Percentiles rank a stretch among this genome's conserved stretches.
Conservation (phyloP, 371 early-diverging fungal species). For the Mucor indicus region DNA sequence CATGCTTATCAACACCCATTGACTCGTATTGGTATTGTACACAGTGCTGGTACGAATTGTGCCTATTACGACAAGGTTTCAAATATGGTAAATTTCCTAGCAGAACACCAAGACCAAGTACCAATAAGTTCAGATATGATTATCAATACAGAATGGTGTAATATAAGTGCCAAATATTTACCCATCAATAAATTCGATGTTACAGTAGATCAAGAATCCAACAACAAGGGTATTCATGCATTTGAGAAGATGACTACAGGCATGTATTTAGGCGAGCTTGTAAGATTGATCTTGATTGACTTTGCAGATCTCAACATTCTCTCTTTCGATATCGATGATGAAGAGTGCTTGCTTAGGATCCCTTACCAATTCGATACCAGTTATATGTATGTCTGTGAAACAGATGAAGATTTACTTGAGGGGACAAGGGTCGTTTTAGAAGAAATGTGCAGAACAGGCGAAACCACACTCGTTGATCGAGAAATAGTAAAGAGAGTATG, state of each 20-base stretch:
- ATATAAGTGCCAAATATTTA: constrained; percentile 60
- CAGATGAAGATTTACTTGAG: constrained; percentile 33
- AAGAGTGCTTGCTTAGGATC: constrained; percentile 37
- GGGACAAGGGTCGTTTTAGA: constrained; percentile 44
- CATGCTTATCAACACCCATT: constrained; percentile 84
- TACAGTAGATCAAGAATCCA: constrained; percentile 70
- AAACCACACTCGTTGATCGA: constrained; percentile 34
- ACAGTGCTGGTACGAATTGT: constrained; percentile 95
- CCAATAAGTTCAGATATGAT: constrained; percentile 64
- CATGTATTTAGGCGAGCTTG: constrained; percentile 92
- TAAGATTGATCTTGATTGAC: constrained; percentile 72
- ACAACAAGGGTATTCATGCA: constrained; percentile 73
- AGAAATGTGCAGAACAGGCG: constrained; percentile 40
- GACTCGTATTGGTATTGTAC: constrained; percentile 86
- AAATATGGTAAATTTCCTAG: constrained; percentile 25
- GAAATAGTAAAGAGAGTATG: constrained; percentile 44
- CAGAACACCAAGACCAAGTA: constrained; percentile 7
- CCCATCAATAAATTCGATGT: constrained; percentile 82
- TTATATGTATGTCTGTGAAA: constrained; percentile 66
- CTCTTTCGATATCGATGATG: constrained; percentile 59
- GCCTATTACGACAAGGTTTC: constrained; percentile 67
- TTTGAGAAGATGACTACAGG: constrained; percentile 96
- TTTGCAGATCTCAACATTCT: constrained; percentile 60
- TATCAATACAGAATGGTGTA: constrained; percentile 88
- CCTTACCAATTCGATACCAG: constrained; percentile 80